Percentiles rank a stretch among this genome's conserved stretches.
Conservation (phyloP, 768 basidiomycete species). For the Russula virescens region DNA sequence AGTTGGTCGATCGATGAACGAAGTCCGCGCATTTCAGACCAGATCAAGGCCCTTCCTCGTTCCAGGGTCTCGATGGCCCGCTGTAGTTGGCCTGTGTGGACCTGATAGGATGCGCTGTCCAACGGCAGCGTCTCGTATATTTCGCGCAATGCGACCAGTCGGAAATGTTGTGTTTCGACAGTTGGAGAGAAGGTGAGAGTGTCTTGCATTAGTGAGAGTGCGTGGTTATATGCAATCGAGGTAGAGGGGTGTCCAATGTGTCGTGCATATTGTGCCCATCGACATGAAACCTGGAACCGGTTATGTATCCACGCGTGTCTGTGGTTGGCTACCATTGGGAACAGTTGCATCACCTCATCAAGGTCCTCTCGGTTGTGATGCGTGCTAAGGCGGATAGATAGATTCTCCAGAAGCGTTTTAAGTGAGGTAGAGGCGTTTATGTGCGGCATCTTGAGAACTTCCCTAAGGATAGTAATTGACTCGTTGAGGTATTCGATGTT, state of each 20-base stretch:
- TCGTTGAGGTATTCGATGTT: neutral
- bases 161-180: neutral
- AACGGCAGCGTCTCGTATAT: neutral
- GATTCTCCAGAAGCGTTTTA: neutral
- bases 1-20: neutral
- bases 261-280: neutral
- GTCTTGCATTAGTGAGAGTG: neutral
- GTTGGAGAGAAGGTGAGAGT: neutral
- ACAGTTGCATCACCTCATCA: neutral
- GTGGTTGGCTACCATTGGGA: neutral
- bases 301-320: neutral
- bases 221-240: neutral
- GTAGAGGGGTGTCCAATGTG: neutral
- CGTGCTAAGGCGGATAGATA: neutral
- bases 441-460: neutral
- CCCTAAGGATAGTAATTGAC: neutral
- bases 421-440: neutral
- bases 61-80: neutral
- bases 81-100: neutral
- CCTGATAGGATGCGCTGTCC: neutral
- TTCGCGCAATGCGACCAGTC: neutral
- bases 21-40: slow-evolving; percentile 3
- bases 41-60: neutral
- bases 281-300: neutral
- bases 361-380: neutral